phyloP scores from a whole-genome alignment of 306 rosid species.

The Astragalus membranaceus region DNA sequence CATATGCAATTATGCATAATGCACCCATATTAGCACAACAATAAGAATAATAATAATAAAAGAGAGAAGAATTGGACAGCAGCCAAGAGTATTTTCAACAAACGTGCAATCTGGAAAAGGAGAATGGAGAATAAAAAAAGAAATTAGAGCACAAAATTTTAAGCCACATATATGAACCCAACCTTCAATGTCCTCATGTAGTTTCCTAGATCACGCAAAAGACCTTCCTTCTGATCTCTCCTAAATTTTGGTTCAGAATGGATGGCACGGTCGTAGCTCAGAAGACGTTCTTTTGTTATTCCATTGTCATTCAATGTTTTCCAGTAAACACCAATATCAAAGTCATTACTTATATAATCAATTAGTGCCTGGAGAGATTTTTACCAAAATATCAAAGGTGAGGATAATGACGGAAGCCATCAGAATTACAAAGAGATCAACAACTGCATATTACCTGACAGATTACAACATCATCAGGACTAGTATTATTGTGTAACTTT shows the following conservation, averaged over 20 bases:
- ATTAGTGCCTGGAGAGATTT: slow-evolving; percentile 69
- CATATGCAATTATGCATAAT: not conserved
- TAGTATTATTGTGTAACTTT: slow-evolving; percentile 95
- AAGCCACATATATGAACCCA: slow-evolving; percentile 25
- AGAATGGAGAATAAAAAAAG: not conserved
- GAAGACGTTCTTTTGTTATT: slow-evolving; percentile 92
- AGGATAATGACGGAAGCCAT: slow-evolving; percentile 8
- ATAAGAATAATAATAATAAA: slow-evolving; percentile 1
- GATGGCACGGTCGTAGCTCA: slow-evolving; percentile 93
- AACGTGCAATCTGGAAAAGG: not conserved
- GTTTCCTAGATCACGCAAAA: slow-evolving; percentile 75
- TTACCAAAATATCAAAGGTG: slow-evolving; percentile 9
- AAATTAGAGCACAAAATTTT: slow-evolving; percentile 3
- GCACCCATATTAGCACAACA: not conserved
- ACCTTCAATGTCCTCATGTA: slow-evolving; percentile 98
- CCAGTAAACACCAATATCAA: slow-evolving; percentile 80
- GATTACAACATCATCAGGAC: slow-evolving; percentile 95
- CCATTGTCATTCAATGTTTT: slow-evolving; percentile 86
- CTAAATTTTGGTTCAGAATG: slow-evolving; percentile 80
- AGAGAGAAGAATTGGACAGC: not conserved
- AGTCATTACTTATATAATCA: slow-evolving; percentile 69
- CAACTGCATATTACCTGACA: slow-evolving; percentile 70
- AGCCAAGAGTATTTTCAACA: slow-evolving; percentile 10
- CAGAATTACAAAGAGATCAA: slow-evolving; percentile 20
- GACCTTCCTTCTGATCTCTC: slow-evolving; percentile 77